Evolutionary conservation across 2,329 filamentous ascomycete species (phyloP).

Genomic region (Fusarium verticillioides): DNA sequence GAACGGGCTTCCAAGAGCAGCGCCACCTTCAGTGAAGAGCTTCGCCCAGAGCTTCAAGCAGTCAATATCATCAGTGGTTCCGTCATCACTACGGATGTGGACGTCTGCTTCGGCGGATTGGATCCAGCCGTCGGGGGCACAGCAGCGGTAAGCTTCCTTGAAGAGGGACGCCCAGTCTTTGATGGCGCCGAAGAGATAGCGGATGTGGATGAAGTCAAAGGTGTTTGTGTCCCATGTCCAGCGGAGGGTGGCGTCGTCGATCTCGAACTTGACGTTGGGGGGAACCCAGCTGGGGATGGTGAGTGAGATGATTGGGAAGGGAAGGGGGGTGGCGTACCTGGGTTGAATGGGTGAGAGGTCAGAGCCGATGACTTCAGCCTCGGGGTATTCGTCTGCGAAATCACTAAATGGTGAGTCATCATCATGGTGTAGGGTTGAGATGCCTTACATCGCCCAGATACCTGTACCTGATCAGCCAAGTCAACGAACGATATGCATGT

Average conservation of each 20-base stretch:
- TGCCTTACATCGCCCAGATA: slow-evolving; percentile 40
- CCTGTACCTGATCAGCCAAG: slow-evolving; percentile 3
- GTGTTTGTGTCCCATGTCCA: slow-evolving; percentile 35
- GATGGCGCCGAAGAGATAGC: slow-evolving; percentile 39
- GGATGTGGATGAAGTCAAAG: slow-evolving; percentile 40
- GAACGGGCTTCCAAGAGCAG: slow-evolving; percentile 21
- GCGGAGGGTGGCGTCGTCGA: slow-evolving; percentile 33
- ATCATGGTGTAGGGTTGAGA: accelerated
- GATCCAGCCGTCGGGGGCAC: slow-evolving; percentile 30
- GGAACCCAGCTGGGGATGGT: slow-evolving; percentile 24
- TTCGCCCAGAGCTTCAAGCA: slow-evolving; percentile 23
- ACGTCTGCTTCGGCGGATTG: slow-evolving; percentile 36
- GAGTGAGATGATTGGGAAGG: not conserved
- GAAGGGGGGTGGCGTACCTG: not conserved
- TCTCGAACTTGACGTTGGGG: slow-evolving; percentile 38
- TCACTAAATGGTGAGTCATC: slow-evolving; percentile 8
- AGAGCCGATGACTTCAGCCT: slow-evolving; percentile 35
- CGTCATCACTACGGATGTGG: slow-evolving; percentile 36
- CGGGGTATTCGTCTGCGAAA: slow-evolving; percentile 36
- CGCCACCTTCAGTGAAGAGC: slow-evolving; percentile 32
- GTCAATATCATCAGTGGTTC: slow-evolving; percentile 28
- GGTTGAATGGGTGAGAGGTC: slow-evolving; percentile 40
- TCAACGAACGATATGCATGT: not conserved
- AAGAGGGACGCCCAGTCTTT: slow-evolving; percentile 25
- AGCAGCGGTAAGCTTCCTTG: slow-evolving; percentile 34